phyloP scores from a whole-genome alignment of 2,329 filamentous ascomycete species.

The Rhexocercosporidium sp. region DNA sequence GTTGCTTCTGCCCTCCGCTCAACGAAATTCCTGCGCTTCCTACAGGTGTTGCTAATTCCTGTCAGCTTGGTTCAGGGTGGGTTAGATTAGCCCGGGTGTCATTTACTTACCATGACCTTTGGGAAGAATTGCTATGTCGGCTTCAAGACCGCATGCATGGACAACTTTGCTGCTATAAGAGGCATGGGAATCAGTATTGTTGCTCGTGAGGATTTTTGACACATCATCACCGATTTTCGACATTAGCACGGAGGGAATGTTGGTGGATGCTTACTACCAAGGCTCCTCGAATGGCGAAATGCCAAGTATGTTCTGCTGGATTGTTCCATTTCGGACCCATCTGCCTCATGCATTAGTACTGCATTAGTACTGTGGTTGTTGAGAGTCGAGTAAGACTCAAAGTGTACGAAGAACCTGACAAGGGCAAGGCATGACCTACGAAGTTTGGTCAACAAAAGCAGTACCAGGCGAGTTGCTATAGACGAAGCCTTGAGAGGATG shows the following conservation, averaged over 20 bases:
- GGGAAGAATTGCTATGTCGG: slow-evolving; percentile 67
- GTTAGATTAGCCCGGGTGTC: neutral
- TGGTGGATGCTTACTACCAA: slow-evolving; percentile 54
- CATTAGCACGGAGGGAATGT: neutral
- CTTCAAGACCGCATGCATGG: slow-evolving; percentile 66
- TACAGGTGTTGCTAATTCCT: slow-evolving; percentile 27
- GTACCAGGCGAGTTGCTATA: slow-evolving; percentile 31
- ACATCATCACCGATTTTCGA: neutral
- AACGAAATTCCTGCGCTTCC: slow-evolving; percentile 44
- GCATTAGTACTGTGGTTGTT: neutral
- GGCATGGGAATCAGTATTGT: neutral
- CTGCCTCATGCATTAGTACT: neutral
- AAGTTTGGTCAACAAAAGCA: slow-evolving; percentile 51
- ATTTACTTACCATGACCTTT: slow-evolving; percentile 63
- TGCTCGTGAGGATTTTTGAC: neutral
- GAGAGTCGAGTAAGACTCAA: neutral
- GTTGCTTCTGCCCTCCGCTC: slow-evolving; percentile 40
- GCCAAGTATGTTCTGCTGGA: slow-evolving; percentile 49
- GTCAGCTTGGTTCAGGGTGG: neutral
- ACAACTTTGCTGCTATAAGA: slow-evolving; percentile 55
- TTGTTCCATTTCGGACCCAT: slow-evolving; percentile 51
- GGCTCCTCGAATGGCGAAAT: slow-evolving; percentile 50
- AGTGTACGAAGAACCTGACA: neutral
- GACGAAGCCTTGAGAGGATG: slow-evolving; percentile 34
- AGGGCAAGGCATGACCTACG: neutral